Percentiles rank a stretch among this genome's conserved stretches.
These are phyloP conservation scores for Cupressus sempervirens DNA, from an alignment of 75 land plant species.

Conservation along the genomic window DNA sequence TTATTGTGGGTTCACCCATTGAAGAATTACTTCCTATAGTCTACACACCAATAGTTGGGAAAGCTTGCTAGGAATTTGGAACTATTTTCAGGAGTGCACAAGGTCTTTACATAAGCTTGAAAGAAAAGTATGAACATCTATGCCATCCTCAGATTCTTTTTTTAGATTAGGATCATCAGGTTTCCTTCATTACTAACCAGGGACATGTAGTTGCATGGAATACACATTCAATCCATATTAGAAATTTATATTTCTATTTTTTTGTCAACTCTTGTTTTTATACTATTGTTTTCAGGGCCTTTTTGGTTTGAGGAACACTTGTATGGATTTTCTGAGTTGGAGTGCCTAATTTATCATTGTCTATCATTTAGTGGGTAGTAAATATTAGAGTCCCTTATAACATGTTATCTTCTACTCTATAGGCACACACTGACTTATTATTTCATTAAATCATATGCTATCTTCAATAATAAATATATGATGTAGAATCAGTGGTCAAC, in stretches of 20 bases:
- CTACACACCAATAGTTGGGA: slow-evolving; percentile 43
- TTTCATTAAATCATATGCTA: neutral
- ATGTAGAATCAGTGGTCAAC: no score
- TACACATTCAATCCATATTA: neutral
- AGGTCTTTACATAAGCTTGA: slow-evolving; percentile 47
- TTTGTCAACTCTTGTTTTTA: no score
- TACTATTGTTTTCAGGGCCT: no score
- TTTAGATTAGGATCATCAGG: neutral
- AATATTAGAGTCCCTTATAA: no score
- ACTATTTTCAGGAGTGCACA: slow-evolving; percentile 36
- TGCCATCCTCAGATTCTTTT: neutral
- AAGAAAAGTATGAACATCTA: slow-evolving; percentile 17
- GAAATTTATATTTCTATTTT: neutral
- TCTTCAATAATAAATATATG: slow-evolving; percentile 1
- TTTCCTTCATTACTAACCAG: neutral
- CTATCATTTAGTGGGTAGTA: no score
- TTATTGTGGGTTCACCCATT: slow-evolving; percentile 42
- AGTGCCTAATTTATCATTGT: no score
- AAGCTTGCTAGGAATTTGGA: slow-evolving; percentile 51
- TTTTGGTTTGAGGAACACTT: no score
- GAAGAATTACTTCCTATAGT: slow-evolving; percentile 52
- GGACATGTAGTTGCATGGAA: neutral
- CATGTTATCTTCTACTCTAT: neutral
- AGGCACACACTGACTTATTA: neutral
- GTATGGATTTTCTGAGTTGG: no score